These are phyloP conservation scores for Cryptococcus sp. DNA, from an alignment of 1,284 basidiomycete genomes.

Conservation along the genomic window DNA sequence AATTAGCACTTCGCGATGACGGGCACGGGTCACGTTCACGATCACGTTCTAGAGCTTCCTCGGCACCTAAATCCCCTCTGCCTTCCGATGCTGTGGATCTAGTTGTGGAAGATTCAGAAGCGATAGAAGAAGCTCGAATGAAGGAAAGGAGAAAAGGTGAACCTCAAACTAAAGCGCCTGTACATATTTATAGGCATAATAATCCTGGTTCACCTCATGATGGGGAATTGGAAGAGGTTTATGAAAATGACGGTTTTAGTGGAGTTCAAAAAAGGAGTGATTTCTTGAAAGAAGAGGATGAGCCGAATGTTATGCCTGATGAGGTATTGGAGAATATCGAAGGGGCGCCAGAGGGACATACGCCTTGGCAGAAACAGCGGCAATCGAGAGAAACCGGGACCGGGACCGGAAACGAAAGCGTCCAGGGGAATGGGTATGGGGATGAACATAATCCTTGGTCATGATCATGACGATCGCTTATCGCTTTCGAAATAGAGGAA, in stretches of 20 bases:
- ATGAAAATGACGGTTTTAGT: conserved; percentile 11
- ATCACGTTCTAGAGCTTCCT: conserved; percentile 30
- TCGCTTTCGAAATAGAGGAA: no score
- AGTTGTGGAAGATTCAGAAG: conserved; percentile 53
- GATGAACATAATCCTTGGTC: conserved; percentile 43
- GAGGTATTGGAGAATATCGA: conserved; percentile 8
- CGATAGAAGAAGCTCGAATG: conserved; percentile 33
- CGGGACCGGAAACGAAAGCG: conserved; percentile 1
- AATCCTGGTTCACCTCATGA: conserved; percentile 1
- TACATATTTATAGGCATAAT: conserved; percentile 30
- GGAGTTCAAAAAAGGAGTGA: conserved; percentile 28
- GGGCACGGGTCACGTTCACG: conserved; percentile 22
- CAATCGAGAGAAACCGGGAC: conserved; percentile 2
- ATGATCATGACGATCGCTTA: no score
- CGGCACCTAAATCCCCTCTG: conserved; percentile 45
- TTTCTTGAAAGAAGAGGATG: background rate
- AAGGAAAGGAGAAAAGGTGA: conserved; percentile 33
- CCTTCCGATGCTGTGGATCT: conserved; percentile 74
- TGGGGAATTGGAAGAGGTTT: conserved; percentile 17
- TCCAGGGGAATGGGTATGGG: conserved; percentile 1
- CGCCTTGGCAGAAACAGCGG: background rate
- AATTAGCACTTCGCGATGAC: conserved; percentile 20
- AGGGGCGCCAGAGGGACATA: background rate
- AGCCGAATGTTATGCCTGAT: background rate
- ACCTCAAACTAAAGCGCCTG: conserved; percentile 36